Base-by-base conservation (phyloP, 2,329 filamentous ascomycete genomes). In the Allantophomopsis lycopodina region DNA sequence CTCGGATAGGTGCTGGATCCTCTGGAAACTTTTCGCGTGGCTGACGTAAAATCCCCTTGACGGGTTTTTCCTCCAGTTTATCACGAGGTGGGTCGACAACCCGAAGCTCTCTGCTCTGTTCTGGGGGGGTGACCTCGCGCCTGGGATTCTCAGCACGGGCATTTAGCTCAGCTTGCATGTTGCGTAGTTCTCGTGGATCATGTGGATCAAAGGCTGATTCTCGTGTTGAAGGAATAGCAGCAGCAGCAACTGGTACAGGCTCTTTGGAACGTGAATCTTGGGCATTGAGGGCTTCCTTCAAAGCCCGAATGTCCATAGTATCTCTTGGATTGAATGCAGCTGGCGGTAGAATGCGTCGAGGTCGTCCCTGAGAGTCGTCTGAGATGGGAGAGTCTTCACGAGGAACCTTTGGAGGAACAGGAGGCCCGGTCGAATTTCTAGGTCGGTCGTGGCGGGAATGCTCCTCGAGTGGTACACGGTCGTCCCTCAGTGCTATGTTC, bases 1-100 rank as follows among this genome's bases (percentile, higher is more conserved):
- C 89, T 15, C 88, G 75, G 30, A 93, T 70, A 0, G 85, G 81
- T 48, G 87, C 80, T 1, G 76, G 74, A 45, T 94, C 82, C 53
- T 95, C 88, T 0, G 89, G 89, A 52, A 95, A 96, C 51, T 81
- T 82, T 18, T 71, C 69, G 13, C 77, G 86, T 1, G 89, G 88
- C 40, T 75, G 72, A 58, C 93, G 91, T 34, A 96, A 67, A 41
- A 96, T 96, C 13, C 87, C 80, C 58, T 83, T 91, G 43, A 85
- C 73, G 3, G 76, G 72, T 47, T 83, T 82, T 32, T 71, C 69
- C 14, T 84, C 79, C 15, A 67, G 63, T 52, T 75, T 71, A n/a
- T 51, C 69, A 59, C 41, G 79, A 2, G 67, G 81, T 1, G 83
- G 84, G 5, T 83, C 80, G 14, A 91, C 82, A 4, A 91, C 63